These are phyloP conservation scores for bread wheat (Triticum aestivum) DNA, from an alignment of 176 grass and related monocot genomes.

Conservation along the genomic window DNA sequence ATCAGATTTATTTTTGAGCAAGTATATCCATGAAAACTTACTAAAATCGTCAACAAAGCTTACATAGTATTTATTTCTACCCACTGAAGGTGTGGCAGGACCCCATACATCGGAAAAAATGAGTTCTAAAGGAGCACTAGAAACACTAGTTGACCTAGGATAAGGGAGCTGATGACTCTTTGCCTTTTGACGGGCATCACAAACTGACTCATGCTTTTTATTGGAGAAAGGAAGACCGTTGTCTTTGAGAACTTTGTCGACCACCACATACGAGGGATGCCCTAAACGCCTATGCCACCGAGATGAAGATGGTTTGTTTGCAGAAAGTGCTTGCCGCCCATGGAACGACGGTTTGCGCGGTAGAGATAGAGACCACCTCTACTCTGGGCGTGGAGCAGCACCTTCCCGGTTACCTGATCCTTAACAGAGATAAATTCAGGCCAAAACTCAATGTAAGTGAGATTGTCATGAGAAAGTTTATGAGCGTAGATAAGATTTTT, in stretches of 20 bases:
- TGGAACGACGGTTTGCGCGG: background rate
- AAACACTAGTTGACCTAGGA: background rate
- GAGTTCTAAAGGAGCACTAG: background rate
- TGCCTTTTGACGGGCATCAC: background rate
- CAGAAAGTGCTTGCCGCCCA: background rate
- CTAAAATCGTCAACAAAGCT: background rate
- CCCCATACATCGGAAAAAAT: background rate
- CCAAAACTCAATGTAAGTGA: background rate
- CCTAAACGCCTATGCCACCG: too few species aligned
- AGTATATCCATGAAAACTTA: too few species aligned
- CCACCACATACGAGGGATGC: too few species aligned
- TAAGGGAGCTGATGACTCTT: background rate
- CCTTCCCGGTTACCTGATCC: background rate
- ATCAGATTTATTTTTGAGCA: too few species aligned
- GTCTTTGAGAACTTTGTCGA: too few species aligned
- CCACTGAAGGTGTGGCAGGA: background rate
- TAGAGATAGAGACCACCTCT: background rate
- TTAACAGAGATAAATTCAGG: background rate
- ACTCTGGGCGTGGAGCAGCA: background rate
- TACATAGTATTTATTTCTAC: background rate
- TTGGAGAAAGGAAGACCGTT: too few species aligned
- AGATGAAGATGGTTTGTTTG: too few species aligned
- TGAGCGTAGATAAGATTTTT: background rate
- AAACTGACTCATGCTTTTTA: background rate
- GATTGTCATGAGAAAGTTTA: background rate